Base-by-base conservation (phyloP, 495 filamentous ascomycete species). In the Astrothelium macrocarpum region DNA sequence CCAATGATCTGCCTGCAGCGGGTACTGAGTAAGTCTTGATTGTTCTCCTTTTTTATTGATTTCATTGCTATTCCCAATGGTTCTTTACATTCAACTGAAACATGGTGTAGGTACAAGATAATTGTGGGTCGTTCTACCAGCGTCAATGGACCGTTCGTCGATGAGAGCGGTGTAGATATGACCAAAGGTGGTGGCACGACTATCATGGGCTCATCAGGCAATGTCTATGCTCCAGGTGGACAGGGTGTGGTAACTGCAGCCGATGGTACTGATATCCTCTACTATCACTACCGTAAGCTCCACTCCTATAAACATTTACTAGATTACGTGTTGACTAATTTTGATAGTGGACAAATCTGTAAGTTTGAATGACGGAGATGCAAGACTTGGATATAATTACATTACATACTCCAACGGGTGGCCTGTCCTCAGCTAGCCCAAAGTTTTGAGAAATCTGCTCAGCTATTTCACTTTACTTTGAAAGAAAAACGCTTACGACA, bases 191-290 rank as follows among this genome's bases (percentile, higher is more conserved):
- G 88, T 11, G 88, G 88, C 0, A 86, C 82, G 0, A 77, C 81
- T 2, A 78, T 90, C 7, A 77, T 90, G 0, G 78, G 78, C n/a
- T 81, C 77, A 14, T 85, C 89, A 62, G 83, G 75, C 4, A 79
- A 78, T 60, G 80, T 87, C 5, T 91, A 89, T 68, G 88, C 80
- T 2, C 87, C 88, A 4, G 88, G 88, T 43, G 88, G 88, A 23
- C 84, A 87, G 80, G 82, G 80, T 34, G 76, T 84, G 0, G 81
- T 75, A 62, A 76, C 73, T 32, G 81, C 83, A 70, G 72, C 78
- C 1, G 72, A 63, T 9, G 65, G 76, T 0, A 79, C 79, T 1
- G 71, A 82, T 32, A 78, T 90, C 16, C 77, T 90, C 18, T 90
- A 90, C 70, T 90, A 90, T 67, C 86, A 90, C 67, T 90, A 90